phyloP scores from a whole-genome alignment of 1,284 basidiomycete species.

The Cerioporus squamosus region DNA sequence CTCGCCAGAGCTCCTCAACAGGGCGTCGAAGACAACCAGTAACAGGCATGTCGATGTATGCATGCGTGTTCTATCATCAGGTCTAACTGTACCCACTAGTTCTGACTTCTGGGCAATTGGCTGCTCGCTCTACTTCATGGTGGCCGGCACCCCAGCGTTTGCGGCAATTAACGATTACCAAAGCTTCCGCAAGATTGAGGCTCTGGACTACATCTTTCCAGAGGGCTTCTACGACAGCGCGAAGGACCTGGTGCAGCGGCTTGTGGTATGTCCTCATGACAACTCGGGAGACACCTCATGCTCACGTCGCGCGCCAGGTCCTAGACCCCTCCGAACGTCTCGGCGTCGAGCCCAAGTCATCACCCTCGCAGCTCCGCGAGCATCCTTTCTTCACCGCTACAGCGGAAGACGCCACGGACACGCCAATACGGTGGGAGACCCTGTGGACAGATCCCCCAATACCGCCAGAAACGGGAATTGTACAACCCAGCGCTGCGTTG shows the following conservation, averaged over 20 bases:
- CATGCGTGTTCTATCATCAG: neutral
- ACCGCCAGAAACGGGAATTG: conserved; percentile 18
- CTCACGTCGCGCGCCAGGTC: conserved; percentile 4
- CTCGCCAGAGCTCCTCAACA: conserved; percentile 20
- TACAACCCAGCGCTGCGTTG: conserved; percentile 1
- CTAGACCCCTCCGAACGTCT: conserved; percentile 21
- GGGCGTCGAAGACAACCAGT: conserved; percentile 21
- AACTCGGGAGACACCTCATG: neutral
- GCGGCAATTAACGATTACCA: conserved; percentile 25
- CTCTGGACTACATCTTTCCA: conserved; percentile 19
- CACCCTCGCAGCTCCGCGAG: conserved; percentile 16
- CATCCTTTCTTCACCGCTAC: conserved; percentile 16
- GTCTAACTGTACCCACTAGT: neutral
- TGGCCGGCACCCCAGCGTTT: conserved; percentile 18
- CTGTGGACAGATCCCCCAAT: conserved; percentile 22
- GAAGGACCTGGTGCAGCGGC: conserved; percentile 15
- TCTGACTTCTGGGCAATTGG: conserved; percentile 26
- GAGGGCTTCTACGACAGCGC: conserved; percentile 19
- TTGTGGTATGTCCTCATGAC: conserved; percentile 8
- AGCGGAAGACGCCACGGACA: neutral
- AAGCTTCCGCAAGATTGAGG: conserved; percentile 25
- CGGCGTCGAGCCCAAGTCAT: conserved; percentile 22
- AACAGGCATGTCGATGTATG: conserved; percentile 7
- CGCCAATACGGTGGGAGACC: conserved; percentile 17
- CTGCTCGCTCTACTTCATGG: conserved; percentile 18